phyloP scores from a whole-genome alignment of 768 basidiomycete species.

The Leccinum boreale region DNA sequence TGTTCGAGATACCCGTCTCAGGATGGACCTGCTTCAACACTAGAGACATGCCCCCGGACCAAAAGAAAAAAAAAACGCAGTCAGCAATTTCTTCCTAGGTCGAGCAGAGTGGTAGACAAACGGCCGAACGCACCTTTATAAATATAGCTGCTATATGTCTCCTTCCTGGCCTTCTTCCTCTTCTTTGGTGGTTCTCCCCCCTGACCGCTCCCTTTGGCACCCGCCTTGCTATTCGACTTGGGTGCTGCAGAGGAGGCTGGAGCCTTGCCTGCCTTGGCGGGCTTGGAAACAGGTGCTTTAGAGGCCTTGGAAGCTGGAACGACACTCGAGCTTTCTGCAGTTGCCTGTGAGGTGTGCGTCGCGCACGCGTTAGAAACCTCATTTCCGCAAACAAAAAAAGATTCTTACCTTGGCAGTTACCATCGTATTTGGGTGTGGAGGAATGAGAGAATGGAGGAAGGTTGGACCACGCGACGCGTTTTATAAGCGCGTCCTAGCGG shows the following conservation, averaged over 20 bases:
- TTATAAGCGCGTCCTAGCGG: constrained; percentile 19
- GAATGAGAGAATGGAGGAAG: too few species aligned
- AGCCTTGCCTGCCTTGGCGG: constrained; percentile 52
- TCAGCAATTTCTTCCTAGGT: neutral
- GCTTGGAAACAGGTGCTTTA: constrained; percentile 41
- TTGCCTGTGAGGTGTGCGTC: neutral
- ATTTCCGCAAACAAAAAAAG: too few species aligned
- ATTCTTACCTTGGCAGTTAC: neutral
- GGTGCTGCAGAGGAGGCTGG: constrained; percentile 41
- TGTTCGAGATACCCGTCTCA: constrained; percentile 72
- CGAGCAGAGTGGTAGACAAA: neutral
- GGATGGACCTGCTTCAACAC: constrained; percentile 74
- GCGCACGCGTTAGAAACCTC: neutral
- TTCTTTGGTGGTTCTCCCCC: constrained; percentile 46
- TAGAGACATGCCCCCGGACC: neutral
- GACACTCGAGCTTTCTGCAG: neutral
- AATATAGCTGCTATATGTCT: constrained; percentile 64
- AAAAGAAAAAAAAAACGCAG: neutral
- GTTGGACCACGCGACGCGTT: constrained; percentile 7
- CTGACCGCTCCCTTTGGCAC: constrained; percentile 2
- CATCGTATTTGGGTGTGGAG: neutral
- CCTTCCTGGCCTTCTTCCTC: constrained; percentile 54
- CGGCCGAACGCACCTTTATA: constrained; percentile 44
- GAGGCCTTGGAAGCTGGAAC: constrained; percentile 32
- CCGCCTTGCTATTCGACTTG: constrained; percentile 32